phyloP scores from a whole-genome alignment of 169 alveolate species.

The Cryptosporidium tyzzeri region DNA sequence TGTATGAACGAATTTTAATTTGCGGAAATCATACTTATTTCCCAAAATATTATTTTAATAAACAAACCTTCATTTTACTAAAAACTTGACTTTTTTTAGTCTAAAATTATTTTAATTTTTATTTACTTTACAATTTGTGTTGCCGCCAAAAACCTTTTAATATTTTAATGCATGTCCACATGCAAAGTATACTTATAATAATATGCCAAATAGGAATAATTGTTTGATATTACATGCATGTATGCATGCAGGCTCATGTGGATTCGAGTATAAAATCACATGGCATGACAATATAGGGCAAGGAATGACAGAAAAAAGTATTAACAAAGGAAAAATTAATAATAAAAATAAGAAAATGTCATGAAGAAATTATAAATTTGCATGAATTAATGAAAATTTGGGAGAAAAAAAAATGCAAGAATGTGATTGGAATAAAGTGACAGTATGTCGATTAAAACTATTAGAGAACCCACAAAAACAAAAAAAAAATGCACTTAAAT shows the following conservation, averaged over 20 bases:
- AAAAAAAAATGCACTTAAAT: conserved; percentile 29
- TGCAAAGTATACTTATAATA: neutral
- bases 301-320: conserved; percentile 7
- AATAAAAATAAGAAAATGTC: conserved; percentile 7
- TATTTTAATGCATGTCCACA: neutral
- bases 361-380: conserved; percentile 28
- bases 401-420: conserved; percentile 26
- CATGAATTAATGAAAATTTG: conserved; percentile 4
- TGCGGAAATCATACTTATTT: too few species aligned
- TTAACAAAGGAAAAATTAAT: neutral
- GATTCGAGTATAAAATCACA: neutral
- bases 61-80: neutral
- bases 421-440: conserved; percentile 15
- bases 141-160: neutral
- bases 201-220: neutral
- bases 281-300: neutral
- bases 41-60: neutral
- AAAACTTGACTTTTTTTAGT: neutral
- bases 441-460: conserved; percentile 47
- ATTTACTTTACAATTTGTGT: neutral
- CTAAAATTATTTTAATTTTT: neutral
- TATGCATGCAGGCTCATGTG: conserved; percentile 13
- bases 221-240: neutral
- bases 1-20: too few species aligned
- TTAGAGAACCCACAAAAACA: conserved; percentile 25